Base-by-base conservation (phyloP, 2,329 filamentous ascomycete genomes). In the Decorospora gaudefroyi region DNA sequence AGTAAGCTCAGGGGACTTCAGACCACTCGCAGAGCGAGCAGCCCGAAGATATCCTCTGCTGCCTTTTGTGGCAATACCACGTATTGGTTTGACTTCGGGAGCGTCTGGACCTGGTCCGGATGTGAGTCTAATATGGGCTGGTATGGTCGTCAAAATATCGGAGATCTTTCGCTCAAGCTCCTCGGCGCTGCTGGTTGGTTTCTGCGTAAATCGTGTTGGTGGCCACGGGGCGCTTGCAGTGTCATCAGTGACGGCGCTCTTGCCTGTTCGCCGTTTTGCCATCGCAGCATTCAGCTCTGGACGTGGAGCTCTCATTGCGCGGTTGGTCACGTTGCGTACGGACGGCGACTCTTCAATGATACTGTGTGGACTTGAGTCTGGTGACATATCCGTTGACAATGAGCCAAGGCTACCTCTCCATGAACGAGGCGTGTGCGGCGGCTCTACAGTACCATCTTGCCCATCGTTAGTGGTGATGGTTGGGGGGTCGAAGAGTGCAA, bases 91-190 rank as follows among this genome's bases (percentile, higher is more conserved):
- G 35, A 62, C 51, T 36, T 67, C 61, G 17, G 55, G 59, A 23
- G 59, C 59, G 41, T 69, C 59, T 28, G 62, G 51, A n/a, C 58
- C 62, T 16, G 62, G 53, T 3, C 59, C 54, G 10, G 65, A 62
- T 1, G 83, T 83, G 28, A 96, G 77, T 37, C 84, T 85, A 59
- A 97, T 95, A 50, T 85, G 84, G 21, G 86, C 85, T 2, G 90
- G 89, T 50, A 95, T 88, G 13, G 80, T 86, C 45, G 83, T 83
- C 26, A 95, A 78, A 43, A 95, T 87, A 37, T 87, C 82, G 61
- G 82, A 87, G 34, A 95, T 91, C 64, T 91, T 89, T 51, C 85
- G 82, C 54, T 90, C 87, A 10, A 95, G 77, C 42, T 88, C 81
- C 53, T 89, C 84, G 7, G 59, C 62, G 19, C 59, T 66, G 23